Evolutionary conservation across 495 filamentous ascomycete genomes (phyloP), one percentile per base, ranked within the genome.

Genomic region (Aspergillus cavernicola): DNA sequence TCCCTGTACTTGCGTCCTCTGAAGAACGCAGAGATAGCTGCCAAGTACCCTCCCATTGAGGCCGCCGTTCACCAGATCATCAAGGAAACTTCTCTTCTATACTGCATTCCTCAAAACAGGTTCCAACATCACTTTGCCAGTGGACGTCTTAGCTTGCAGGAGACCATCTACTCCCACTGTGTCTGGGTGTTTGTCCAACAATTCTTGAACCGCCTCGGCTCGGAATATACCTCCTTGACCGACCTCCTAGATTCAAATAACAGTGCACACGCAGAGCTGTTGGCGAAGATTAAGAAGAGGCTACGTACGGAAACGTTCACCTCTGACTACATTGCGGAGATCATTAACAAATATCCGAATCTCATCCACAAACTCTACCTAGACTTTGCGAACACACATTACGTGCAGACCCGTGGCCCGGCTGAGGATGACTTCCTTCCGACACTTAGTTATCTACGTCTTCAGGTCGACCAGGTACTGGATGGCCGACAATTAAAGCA

Each of bases 51-150:
- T 6, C 85, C 86, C 0, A 93, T 98, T 52, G 89, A 96, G 65
- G 85, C 91, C 37, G 92, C 92, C 8, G 96, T 98, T 58, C 91
- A 97, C 75, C 95, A 98, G 72, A 96, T 98, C 72, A 95, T 95
- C 77, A 97, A 97, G 79, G 93, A 98, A 69, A 84, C 95, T 40
- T 97, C 92, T 10, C 82, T 98, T 37, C 77, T 98, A 31, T 98
- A 97, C 82, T 98, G 93, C 75, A 87, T 98, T 59, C 93, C 93
- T 6, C 93, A 96, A 69, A 97, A 95, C 75, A 89, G 91, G 65
- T 88, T 97, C 67, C 91, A 96, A 65, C 71, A 76, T 40, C 81
- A 96, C 65, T 98, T 98, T 69, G 86, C 88, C 29, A 83, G 80
- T n/a, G 95, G 92, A 15, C 78, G 84, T 50, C 78, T 98, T 51